Conservation (phyloP, 805 yeast genomes). For the Wickerhamomyces mucosus region DNA sequence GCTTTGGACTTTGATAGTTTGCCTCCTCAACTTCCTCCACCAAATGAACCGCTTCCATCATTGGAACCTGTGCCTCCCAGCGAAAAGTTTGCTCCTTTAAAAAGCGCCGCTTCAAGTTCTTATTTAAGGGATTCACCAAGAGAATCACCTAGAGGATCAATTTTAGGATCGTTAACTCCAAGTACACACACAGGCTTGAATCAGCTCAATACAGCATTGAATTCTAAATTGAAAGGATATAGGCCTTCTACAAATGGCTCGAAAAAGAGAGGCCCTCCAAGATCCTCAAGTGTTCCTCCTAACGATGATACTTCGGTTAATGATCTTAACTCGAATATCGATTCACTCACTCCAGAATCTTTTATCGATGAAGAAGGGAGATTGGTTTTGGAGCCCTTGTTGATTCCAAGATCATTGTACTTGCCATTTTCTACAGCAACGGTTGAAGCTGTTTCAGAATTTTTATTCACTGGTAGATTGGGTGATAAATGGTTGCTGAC, state of each 20-base stretch:
- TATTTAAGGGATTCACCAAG: constrained; percentile 12
- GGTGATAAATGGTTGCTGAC: constrained; percentile 65
- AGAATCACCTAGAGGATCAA: constrained; percentile 39
- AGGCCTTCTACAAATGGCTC: constrained; percentile 5
- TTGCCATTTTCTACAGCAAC: constrained; percentile 58
- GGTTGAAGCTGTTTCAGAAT: constrained; percentile 60
- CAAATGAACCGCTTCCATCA: constrained; percentile 39
- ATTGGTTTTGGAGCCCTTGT: constrained; percentile 43
- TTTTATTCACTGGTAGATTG: constrained; percentile 70
- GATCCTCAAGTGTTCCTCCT: constrained; percentile 11
- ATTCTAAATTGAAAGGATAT: constrained; percentile 13
- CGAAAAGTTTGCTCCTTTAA: neutral
- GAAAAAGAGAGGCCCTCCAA: constrained; percentile 13
- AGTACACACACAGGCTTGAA: neutral
- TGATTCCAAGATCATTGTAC: constrained; percentile 59
- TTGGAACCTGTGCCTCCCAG: constrained; percentile 6
- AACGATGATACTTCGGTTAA: constrained; percentile 10
- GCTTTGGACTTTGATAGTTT: constrained; percentile 24
- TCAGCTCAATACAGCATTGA: constrained; percentile 7
- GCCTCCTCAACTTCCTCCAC: constrained; percentile 51
- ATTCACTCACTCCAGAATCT: constrained; percentile 6
- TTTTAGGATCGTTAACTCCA: constrained; percentile 24
- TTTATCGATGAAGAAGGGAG: constrained; percentile 9
- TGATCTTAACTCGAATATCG: constrained; percentile 10
- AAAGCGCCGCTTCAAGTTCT: neutral